These are phyloP conservation scores for Claviceps fusiformis DNA, from an alignment of 2,329 filamentous ascomycete species.

Conservation along the genomic window DNA sequence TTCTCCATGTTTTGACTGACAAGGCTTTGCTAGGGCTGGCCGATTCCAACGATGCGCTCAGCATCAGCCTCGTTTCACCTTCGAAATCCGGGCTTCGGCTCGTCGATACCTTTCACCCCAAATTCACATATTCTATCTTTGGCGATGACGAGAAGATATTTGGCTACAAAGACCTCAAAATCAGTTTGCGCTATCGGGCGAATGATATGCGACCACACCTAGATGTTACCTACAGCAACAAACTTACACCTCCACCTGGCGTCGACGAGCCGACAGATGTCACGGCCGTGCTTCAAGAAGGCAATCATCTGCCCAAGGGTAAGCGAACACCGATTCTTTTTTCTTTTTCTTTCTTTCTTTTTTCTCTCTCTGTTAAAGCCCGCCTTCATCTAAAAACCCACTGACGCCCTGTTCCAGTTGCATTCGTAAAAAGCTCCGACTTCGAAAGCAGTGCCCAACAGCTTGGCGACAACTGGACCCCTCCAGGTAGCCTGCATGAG, in stretches of 20 bases:
- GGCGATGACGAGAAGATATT: slow-evolving; percentile 87
- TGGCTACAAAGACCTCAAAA: slow-evolving; percentile 70
- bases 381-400: neutral
- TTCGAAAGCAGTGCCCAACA: slow-evolving; percentile 46
- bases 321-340: slow-evolving; percentile 3
- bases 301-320: slow-evolving; percentile 55
- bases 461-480: slow-evolving; percentile 39
- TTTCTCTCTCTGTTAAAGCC: neutral
- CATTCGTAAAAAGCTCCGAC: slow-evolving; percentile 47
- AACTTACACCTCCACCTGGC: slow-evolving; percentile 49
- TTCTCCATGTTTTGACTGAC: neutral
- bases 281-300: slow-evolving; percentile 46
- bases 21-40: slow-evolving; percentile 33
- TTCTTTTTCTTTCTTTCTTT: neutral
- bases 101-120: slow-evolving; percentile 62
- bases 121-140: slow-evolving; percentile 85
- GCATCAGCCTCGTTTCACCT: slow-evolving; percentile 44
- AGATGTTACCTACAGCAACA: slow-evolving; percentile 55
- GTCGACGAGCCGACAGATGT: slow-evolving; percentile 60
- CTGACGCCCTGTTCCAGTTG: slow-evolving; percentile 32
- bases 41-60: slow-evolving; percentile 48
- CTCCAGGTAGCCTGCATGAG: slow-evolving; percentile 61
- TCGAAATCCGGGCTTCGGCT: slow-evolving; percentile 37
- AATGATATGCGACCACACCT: slow-evolving; percentile 69
- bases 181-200: slow-evolving; percentile 55